Conservation (phyloP, 352 stramenopile species). For the Globisporangium spiculum region DNA sequence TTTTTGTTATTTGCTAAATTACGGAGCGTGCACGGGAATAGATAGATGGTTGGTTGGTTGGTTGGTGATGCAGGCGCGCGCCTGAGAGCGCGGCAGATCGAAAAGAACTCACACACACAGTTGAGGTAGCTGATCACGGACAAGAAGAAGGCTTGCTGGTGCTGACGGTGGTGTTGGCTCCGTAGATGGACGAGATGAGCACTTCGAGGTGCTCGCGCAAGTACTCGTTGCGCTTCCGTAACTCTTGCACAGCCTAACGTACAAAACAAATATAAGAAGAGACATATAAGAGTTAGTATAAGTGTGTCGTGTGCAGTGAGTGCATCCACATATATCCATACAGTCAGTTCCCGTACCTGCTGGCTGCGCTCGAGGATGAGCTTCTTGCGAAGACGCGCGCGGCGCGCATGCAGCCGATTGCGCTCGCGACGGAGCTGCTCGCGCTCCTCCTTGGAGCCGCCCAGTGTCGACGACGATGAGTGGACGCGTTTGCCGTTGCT, state of each 20-base stretch:
- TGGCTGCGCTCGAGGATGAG: constrained; percentile 76
- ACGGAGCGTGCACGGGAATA: neutral
- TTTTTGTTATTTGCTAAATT: constrained; percentile 1
- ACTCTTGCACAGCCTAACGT: constrained; percentile 51
- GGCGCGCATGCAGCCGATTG: constrained; percentile 70
- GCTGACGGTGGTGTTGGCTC: constrained; percentile 4
- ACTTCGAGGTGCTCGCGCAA: constrained; percentile 53
- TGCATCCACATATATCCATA: neutral
- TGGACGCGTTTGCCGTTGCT: constrained; percentile 41
- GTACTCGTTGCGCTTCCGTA: constrained; percentile 61
- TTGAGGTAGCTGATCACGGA: neutral
- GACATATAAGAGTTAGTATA: neutral
- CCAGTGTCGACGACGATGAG: constrained; percentile 15
- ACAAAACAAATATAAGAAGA: constrained; percentile 9
- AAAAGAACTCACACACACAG: constrained; percentile 12
- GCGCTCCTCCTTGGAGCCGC: constrained; percentile 64
- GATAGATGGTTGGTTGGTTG: neutral
- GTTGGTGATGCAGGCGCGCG: neutral
- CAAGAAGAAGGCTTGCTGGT: neutral
- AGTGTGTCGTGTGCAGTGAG: no score
- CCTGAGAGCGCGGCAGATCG: neutral
- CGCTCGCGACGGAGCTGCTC: constrained; percentile 70
- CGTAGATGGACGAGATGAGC: constrained; percentile 69
- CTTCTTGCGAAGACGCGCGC: constrained; percentile 76
- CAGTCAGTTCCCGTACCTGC: constrained; percentile 30